Evolutionary conservation across 1,284 basidiomycete species (phyloP).

Genomic region (Naganishia sp.): DNA sequence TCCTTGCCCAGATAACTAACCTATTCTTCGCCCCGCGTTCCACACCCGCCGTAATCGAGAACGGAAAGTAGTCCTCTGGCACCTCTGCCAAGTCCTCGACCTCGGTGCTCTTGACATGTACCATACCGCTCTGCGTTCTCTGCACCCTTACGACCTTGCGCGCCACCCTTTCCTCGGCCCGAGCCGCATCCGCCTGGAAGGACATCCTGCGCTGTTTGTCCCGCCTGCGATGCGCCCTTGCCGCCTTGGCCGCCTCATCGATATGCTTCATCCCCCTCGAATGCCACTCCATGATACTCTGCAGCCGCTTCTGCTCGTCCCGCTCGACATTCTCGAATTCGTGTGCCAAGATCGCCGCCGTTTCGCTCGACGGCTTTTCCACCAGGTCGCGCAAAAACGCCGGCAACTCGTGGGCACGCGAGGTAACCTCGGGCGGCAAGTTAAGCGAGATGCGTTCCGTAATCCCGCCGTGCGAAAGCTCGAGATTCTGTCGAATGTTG

Average conservation of each 20-base stretch:
- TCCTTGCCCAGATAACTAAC: slow-evolving; percentile 55
- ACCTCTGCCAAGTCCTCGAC: slow-evolving; percentile 14
- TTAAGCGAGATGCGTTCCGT: slow-evolving; percentile 77
- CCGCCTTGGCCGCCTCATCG: slow-evolving; percentile 21
- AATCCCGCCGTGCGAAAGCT: slow-evolving; percentile 78
- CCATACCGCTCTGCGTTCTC: slow-evolving; percentile 30
- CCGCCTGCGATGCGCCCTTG: slow-evolving; percentile 23
- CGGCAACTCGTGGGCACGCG: slow-evolving; percentile 72
- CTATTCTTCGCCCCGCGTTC: slow-evolving; percentile 93
- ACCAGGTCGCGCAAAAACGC: slow-evolving; percentile 77
- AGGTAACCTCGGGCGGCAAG: slow-evolving; percentile 64
- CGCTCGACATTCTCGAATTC: slow-evolving; percentile 89
- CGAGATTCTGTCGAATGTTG: slow-evolving; percentile 90
- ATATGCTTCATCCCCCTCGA: slow-evolving; percentile 54
- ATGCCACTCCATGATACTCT: slow-evolving; percentile 91
- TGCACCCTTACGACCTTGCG: slow-evolving; percentile 17
- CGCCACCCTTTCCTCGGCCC: slow-evolving; percentile 34
- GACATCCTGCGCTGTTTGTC: slow-evolving; percentile 15
- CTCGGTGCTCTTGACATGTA: slow-evolving; percentile 38
- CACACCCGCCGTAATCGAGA: slow-evolving; percentile 91
- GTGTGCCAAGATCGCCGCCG: slow-evolving; percentile 75
- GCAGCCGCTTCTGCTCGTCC: slow-evolving; percentile 83
- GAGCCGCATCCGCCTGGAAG: slow-evolving; percentile 25
- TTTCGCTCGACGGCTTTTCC: slow-evolving; percentile 50
- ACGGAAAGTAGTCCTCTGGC: slow-evolving; percentile 63